Base-by-base conservation (phyloP, 2,329 filamentous ascomycete species). In the Aspergillus vadensis region DNA sequence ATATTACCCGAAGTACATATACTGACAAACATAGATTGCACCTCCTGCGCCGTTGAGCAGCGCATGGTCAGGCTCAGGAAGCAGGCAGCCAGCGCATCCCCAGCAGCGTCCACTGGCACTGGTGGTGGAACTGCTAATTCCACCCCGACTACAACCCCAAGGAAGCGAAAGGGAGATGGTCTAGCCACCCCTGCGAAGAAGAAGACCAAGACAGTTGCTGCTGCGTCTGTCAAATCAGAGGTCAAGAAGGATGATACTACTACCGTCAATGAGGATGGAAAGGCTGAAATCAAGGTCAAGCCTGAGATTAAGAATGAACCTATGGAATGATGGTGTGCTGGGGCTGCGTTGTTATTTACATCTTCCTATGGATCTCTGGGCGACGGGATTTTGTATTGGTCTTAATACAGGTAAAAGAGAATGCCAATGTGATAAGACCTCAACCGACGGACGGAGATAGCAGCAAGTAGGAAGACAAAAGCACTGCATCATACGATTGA, bases 61-160 rank as follows among this genome's bases (percentile, higher is more conserved):
- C 61, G 59, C 8, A 57, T 60, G n/a, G 30, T 15, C 7, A 61
- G 48, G 36, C 44, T 55, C n/a, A 58, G 25, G 14, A 57, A 58
- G 14, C 21, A 50, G n/a, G 55, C 17, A 3, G 21, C 19, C 6
- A 23, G 6, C 3, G 10, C 21, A 2, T 23, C 19, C 1, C 1
- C 5, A 10, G 39, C 27, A 7, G 6, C 21, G 6, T 9, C n/a
- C 23, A 43, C 12, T 8, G 52, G 21, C 6, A 39, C 21, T 10
- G 9, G n/a, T 10, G 23, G 21, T 12, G 2, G 32, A 1, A 19
- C 36, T 25, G 25, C 25, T 9, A 17, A 43, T 5, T 9, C 43
- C 0, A 50, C 44, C 38, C 32, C 56, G 0, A 15, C 36, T 5
- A 21, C 17, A 9, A 57, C 52, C 8, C 57, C 57, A 6, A 61